A percentile compares a stretch with the other conserved stretches of the same genome.
These are phyloP conservation scores for Ceratobasidium sp. DNA, from an alignment of 1,284 basidiomycete species.

Conservation along the genomic window DNA sequence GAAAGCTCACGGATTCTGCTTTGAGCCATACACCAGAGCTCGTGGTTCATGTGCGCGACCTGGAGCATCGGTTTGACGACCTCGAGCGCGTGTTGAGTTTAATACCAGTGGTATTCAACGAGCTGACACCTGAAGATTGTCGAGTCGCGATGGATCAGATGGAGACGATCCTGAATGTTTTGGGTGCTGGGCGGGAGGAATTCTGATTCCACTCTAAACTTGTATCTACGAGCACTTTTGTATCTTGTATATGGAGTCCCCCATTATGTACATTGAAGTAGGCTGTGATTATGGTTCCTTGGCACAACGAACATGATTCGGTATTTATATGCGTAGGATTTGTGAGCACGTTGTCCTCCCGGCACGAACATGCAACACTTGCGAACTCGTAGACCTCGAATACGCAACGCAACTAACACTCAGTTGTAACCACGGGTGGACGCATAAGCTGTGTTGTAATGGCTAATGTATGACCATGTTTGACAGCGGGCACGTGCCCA, in stretches of 20 bases:
- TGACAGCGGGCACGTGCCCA: conserved; percentile 27
- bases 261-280: too few relatives aligned
- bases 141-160: not conserved
- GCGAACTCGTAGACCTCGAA: too few relatives aligned
- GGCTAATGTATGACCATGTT: conserved; percentile 18
- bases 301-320: too few relatives aligned
- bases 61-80: conserved; percentile 30
- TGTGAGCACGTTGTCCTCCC: too few relatives aligned
- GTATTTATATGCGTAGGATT: too few relatives aligned
- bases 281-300: too few relatives aligned
- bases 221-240: too few relatives aligned
- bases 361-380: too few relatives aligned
- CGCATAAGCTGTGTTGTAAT: not conserved
- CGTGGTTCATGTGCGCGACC: not conserved
- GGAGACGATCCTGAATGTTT: conserved; percentile 6
- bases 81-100: conserved; percentile 11
- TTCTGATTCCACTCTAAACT: too few relatives aligned
- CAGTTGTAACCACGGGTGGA: too few relatives aligned
- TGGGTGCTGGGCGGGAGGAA: conserved; percentile 10
- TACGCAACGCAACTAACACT: too few relatives aligned
- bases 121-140: not conserved
- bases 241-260: too few relatives aligned
- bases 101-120: conserved; percentile 6
- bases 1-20: conserved; percentile 3
- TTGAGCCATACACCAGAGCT: conserved; percentile 16